Evolutionary conservation across 495 filamentous ascomycete species (phyloP).

Genomic region (Penicillium goetzii): DNA sequence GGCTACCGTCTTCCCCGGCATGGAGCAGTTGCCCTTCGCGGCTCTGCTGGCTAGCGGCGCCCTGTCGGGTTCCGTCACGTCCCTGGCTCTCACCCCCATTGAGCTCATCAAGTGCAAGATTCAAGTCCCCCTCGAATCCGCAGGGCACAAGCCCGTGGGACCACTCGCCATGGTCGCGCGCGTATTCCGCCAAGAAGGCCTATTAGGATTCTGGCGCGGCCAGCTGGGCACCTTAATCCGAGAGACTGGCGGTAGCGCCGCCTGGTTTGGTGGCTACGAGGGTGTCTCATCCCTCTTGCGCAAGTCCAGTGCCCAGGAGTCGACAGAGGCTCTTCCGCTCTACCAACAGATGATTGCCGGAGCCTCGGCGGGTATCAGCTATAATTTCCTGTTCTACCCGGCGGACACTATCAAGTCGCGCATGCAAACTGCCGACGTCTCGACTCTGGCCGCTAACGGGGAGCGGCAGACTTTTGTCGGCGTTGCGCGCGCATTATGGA

Average conservation of each 20-base stretch:
- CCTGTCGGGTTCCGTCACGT: conserved; percentile 87
- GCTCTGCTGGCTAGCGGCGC: conserved; percentile 78
- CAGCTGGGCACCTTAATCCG: conserved; percentile 91
- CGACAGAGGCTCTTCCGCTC: conserved; percentile 43
- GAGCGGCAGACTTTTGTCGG: conserved; percentile 65
- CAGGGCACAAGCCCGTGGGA: conserved; percentile 45
- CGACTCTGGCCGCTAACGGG: conserved; percentile 30
- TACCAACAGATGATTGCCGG: conserved; percentile 84
- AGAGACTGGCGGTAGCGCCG: conserved; percentile 88
- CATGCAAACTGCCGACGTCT: conserved; percentile 87
- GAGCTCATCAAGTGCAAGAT: conserved; percentile 99
- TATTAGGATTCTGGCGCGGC: conserved; percentile 91
- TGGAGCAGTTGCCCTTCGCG: conserved; percentile 66
- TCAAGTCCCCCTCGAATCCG: conserved; percentile 67
- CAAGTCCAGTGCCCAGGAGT: conserved; percentile 16
- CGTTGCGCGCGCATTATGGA: conserved; percentile 73
- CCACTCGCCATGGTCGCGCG: conserved; percentile 69
- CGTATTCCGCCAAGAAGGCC: conserved; percentile 77
- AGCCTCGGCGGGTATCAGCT: conserved; percentile 89
- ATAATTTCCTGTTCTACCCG: conserved; percentile 96
- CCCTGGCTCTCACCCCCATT: conserved; percentile 87
- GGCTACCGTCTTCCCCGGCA: conserved; percentile 51
- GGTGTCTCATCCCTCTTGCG: conserved; percentile 71
- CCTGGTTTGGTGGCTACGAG: conserved; percentile 96
- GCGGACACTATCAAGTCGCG: conserved; percentile 96